Base-by-base conservation (phyloP, 2,329 filamentous ascomycete species). In the Akanthomyces lecanii region DNA sequence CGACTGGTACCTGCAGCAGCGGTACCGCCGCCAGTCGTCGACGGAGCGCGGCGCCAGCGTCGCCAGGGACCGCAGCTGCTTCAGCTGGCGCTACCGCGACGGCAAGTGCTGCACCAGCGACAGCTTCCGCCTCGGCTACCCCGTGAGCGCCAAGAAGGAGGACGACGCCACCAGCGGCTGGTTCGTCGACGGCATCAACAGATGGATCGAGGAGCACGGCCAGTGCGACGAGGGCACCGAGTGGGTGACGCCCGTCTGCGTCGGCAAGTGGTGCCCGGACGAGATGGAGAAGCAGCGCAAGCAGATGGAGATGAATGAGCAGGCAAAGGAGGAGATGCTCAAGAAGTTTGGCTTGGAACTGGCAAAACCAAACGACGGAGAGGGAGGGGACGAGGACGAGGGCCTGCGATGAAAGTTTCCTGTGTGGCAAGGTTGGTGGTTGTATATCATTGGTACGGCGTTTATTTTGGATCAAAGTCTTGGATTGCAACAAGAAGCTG, bases 61-160 rank as follows among this genome's bases (percentile, higher is more conserved):
- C 55, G 71, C 74, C 64, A 69, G 71, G 44, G 70, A 73, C 53
- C 72, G 74, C 21, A 72, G 70, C 30, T 81, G 79, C 66, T 81
- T 81, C 71, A 79, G 81, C 66, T 81, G 79, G 73, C 74, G 76
- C 7, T 81, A 76, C 70, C 74, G 78, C 65, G 71, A 78, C 14
- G 77, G 78, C 42, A 71, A 74, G 8, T 81, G 79, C 70, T 80
- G 78, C 66, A 77, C 76, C 1, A 67, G 74, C 60, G 73, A 69
- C 63, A 78, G 75, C 66, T 80, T 81, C 69, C 78, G 77, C 67
- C 70, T 80, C 5, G 79, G 79, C 33, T 69, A 72, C 42, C 78
- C 79, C 11, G 73, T 69, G 36, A 68, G 65, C 11, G 69, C 70
- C n/a, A 66, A 71, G 40, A 70, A 71, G 25, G 72, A 72, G 48